Conservation (phyloP, 805 yeast species). For the Torulaspora maleeae region DNA sequence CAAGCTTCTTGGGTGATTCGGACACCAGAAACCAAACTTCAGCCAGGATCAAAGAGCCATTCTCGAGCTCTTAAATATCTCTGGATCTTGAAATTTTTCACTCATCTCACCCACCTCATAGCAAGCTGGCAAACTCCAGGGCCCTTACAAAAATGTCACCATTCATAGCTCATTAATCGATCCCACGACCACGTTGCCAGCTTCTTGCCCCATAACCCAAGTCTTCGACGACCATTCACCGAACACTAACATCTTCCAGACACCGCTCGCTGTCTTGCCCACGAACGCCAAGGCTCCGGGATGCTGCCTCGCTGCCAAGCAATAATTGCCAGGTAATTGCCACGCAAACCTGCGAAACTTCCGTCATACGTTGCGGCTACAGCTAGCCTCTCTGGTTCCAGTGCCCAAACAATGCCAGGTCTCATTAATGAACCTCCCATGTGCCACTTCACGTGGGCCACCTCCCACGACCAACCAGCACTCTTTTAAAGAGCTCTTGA, state of each 20-base stretch:
- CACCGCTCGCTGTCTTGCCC: too few relatives aligned
- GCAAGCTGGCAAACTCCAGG: too few relatives aligned
- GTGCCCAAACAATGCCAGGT: neutral
- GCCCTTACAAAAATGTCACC: too few relatives aligned
- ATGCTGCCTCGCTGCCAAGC: neutral
- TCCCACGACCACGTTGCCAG: neutral
- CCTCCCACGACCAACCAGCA: neutral
- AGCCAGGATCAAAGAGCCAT: neutral
- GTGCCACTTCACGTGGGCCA: conserved; percentile 1
- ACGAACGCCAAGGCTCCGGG: too few relatives aligned
- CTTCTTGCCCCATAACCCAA: neutral
- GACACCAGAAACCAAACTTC: neutral
- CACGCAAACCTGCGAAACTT: neutral
- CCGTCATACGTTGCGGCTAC: too few relatives aligned
- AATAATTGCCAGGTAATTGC: neutral
- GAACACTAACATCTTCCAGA: too few relatives aligned
- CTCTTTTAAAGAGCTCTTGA: too few relatives aligned
- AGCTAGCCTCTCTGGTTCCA: too few relatives aligned
- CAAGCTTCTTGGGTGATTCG: neutral
- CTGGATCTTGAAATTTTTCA: too few relatives aligned
- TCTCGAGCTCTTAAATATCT: neutral
- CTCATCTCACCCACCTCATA: too few relatives aligned
- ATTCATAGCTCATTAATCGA: neutral
- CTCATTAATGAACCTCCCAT: neutral
- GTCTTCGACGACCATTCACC: too few relatives aligned